Percentiles rank a stretch among this genome's conserved stretches.
These are phyloP conservation scores for Lycium barbarum DNA, from an alignment of 257 asterid species.

Conservation along the genomic window DNA sequence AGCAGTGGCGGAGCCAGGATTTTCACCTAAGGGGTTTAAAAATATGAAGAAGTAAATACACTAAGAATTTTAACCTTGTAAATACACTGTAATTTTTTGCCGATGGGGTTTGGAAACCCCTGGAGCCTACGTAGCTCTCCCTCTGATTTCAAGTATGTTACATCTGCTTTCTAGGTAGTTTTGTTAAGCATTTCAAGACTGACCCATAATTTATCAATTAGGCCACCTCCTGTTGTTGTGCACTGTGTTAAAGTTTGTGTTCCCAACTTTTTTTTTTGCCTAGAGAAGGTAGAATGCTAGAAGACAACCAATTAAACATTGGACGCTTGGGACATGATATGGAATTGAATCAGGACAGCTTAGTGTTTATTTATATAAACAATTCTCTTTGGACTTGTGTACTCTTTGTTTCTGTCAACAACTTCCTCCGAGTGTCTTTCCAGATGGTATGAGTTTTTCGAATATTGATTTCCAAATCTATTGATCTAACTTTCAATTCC, in stretches of 20 bases:
- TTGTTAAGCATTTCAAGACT: background rate
- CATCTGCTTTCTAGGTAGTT: background rate
- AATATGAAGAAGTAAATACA: too few species aligned
- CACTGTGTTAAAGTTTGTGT: background rate
- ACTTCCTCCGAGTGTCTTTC: background rate
- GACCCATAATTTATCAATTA: constrained; percentile 2
- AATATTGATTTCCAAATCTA: constrained; percentile 12
- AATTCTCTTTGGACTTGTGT: background rate
- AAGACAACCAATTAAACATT: background rate
- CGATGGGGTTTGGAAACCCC: too few species aligned
- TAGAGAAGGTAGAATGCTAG: background rate
- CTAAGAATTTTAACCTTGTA: too few species aligned
- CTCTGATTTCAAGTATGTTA: background rate
- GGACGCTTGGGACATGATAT: background rate
- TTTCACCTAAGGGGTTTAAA: too few species aligned
- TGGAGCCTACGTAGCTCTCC: too few species aligned
- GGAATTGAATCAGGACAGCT: background rate
- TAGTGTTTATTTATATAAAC: background rate
- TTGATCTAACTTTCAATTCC: background rate
- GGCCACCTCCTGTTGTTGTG: background rate
- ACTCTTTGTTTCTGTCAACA: constrained; percentile 14
- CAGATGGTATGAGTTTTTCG: constrained; percentile 8
- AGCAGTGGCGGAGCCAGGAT: background rate
- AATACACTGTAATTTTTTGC: too few species aligned
- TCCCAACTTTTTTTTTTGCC: background rate